Conservation (phyloP, 164 flowering plant species). For the Nymphaea colorata region DNA sequence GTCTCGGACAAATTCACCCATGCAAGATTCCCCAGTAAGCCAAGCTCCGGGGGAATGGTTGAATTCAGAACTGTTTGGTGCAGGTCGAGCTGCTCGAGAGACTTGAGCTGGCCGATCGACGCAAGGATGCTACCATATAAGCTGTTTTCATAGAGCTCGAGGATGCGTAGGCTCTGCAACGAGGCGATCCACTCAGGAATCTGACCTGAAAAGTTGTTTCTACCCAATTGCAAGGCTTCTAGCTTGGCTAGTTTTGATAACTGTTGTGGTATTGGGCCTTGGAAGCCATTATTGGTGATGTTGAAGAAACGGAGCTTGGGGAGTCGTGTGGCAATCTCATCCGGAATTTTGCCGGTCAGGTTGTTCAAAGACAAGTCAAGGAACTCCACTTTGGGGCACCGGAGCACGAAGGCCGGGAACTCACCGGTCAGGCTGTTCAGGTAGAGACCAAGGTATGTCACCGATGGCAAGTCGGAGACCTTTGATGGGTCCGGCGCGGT, state of each 20-base stretch:
- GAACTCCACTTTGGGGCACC: slow-evolving; percentile 18
- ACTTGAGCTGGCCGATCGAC: slow-evolving; percentile 25
- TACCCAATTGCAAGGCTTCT: slow-evolving; percentile 12
- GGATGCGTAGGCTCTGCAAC: slow-evolving; percentile 12
- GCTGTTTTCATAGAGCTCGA: slow-evolving; percentile 20
- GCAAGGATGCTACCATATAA: slow-evolving; percentile 27
- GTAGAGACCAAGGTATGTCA: slow-evolving; percentile 18
- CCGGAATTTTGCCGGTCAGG: slow-evolving; percentile 20
- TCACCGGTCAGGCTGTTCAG: slow-evolving; percentile 11
- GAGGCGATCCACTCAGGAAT: slow-evolving; percentile 24
- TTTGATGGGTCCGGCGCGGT: slow-evolving; percentile 15
- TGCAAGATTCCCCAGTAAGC: background rate
- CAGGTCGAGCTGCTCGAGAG: slow-evolving; percentile 21
- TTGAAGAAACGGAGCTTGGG: slow-evolving; percentile 19
- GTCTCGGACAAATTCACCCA: background rate
- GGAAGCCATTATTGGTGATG: slow-evolving; percentile 18
- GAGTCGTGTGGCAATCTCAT: slow-evolving; percentile 6
- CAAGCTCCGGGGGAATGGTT: slow-evolving; percentile 9
- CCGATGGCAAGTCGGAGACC: slow-evolving; percentile 17
- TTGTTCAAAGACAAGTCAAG: slow-evolving; percentile 28
- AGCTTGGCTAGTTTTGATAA: slow-evolving; percentile 15
- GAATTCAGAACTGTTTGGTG: slow-evolving; percentile 14
- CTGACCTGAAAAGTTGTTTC: slow-evolving; percentile 12
- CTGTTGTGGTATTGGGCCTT: slow-evolving; percentile 16
- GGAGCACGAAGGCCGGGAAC: slow-evolving; percentile 25